Base-by-base conservation (phyloP, 2,329 filamentous ascomycete genomes). In the Claviceps lovelessii region DNA sequence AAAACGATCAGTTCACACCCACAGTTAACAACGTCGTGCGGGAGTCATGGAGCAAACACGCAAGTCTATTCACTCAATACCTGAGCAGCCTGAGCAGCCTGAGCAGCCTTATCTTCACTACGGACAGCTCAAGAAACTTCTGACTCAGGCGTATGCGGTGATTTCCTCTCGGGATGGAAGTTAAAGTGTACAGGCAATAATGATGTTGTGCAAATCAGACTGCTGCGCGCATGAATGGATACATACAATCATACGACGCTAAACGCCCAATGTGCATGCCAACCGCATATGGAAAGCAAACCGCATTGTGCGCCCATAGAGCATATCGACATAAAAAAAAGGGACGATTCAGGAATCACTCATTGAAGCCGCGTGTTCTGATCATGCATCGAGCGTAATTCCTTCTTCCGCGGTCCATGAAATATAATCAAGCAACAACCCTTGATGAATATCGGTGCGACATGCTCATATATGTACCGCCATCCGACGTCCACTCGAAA, bases 341-440 rank as follows among this genome's bases (percentile, higher is more conserved):
- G 9, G 28, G 1, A 1, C 15, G 5, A 44, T 51, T 37, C 13
- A 11, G 39, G 23, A 41, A 41, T 42, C 23, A n/a, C 23, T 8
- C 23, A n/a, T 31, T 4, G 31, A 19, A 0, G 5, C 47, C 10
- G 23, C 28, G 44, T 11, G 47, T 23, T 31, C 47, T 6, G 7
- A 17, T 37, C 5, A 19, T 23, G 47, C 31, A 23, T 13, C 13
- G 13, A 49, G 17, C 47, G 19, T 31, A 2, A 3, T 5, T 10
- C 15, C 6, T 35, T 6, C 29, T 4, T 37, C 37, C 49, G 9
- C 23, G 35, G 6, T 65, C 17, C 29, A 28, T 51, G 45, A 47
- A 39, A 51, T 15, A 63, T 23, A 63, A 1, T 67, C 61, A 63
- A 39, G 17, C 31, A 37, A 33, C 10, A 44, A 35, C 37, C 52